phyloP scores from a whole-genome alignment of 2,329 filamentous ascomycete genomes.

The Juglanconis sp. region DNA sequence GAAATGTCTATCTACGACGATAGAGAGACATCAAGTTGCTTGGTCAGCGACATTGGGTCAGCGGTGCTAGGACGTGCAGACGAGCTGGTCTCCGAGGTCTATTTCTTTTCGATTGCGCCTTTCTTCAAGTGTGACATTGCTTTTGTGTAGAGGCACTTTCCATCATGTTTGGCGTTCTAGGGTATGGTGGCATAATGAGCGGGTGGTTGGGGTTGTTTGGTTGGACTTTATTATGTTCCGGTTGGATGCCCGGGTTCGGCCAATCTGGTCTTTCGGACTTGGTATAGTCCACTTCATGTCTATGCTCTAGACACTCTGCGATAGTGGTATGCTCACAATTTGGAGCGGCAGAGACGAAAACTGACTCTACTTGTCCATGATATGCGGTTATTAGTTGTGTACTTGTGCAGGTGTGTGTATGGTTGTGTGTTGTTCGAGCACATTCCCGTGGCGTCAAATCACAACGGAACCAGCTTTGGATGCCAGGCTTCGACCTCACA shows the following conservation, averaged over 20 bases:
- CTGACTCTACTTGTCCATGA: background rate
- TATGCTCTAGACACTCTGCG: background rate
- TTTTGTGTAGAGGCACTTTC: background rate
- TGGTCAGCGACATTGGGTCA: background rate
- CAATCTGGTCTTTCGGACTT: background rate
- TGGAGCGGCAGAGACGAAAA: background rate
- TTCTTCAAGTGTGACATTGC: background rate
- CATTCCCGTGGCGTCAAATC: no score
- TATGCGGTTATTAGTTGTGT: background rate
- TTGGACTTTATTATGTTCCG: background rate
- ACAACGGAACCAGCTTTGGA: no score
- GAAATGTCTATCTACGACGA: background rate
- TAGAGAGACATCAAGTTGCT: background rate
- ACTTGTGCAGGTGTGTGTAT: no score
- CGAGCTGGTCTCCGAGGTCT: background rate
- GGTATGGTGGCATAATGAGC: constrained; percentile 5
- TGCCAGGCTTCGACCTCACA: no score
- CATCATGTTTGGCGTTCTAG: constrained; percentile 7
- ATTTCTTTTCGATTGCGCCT: background rate
- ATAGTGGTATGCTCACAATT: background rate
- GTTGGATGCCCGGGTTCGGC: background rate
- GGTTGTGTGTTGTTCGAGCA: no score
- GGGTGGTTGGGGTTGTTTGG: background rate
- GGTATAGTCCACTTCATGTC: background rate
- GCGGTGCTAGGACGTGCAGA: background rate